Conservation (phyloP, 1,139 yeast genomes). For the Pichia kudriavzevii region DNA sequence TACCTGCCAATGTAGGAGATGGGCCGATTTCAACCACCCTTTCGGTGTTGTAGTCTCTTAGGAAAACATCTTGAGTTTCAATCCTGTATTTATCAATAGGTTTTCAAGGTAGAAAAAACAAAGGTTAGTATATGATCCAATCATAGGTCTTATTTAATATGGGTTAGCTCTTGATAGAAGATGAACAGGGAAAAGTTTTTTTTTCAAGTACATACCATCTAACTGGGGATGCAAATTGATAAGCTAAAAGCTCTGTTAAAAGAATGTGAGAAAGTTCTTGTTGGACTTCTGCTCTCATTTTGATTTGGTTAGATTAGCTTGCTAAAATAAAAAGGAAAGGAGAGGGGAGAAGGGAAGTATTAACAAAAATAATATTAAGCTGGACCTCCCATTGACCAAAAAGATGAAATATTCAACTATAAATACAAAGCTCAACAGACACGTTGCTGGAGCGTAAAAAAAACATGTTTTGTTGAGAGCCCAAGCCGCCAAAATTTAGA, state of each 20-base stretch:
- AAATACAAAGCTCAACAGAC: too few relatives aligned
- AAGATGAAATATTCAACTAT: too few relatives aligned
- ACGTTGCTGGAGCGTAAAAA: too few relatives aligned
- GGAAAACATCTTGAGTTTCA: conserved; percentile 96
- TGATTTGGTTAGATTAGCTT: neutral
- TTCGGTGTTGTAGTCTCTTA: conserved; percentile 90
- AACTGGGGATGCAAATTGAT: conserved; percentile 98
- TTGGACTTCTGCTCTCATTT: conserved; percentile 94
- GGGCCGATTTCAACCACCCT: conserved; percentile 98
- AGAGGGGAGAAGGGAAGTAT: neutral
- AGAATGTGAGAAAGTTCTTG: conserved; percentile 95
- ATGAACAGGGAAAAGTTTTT: neutral
- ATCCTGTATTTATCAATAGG: conserved; percentile 34
- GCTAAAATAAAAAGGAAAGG: neutral
- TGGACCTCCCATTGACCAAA: too few relatives aligned
- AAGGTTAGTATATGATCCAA: conserved; percentile 10
- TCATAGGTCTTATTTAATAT: neutral
- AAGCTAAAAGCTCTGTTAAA: conserved; percentile 91
- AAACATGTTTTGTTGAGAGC: too few relatives aligned
- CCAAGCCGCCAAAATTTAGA: too few relatives aligned
- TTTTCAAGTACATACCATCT: conserved; percentile 56
- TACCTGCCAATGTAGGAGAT: conserved; percentile 95
- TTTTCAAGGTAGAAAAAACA: neutral
- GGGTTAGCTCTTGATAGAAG: too few relatives aligned
- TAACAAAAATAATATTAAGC: neutral